Conservation (phyloP, 2,329 filamentous ascomycete species). For the Neoascochyta sp. region DNA sequence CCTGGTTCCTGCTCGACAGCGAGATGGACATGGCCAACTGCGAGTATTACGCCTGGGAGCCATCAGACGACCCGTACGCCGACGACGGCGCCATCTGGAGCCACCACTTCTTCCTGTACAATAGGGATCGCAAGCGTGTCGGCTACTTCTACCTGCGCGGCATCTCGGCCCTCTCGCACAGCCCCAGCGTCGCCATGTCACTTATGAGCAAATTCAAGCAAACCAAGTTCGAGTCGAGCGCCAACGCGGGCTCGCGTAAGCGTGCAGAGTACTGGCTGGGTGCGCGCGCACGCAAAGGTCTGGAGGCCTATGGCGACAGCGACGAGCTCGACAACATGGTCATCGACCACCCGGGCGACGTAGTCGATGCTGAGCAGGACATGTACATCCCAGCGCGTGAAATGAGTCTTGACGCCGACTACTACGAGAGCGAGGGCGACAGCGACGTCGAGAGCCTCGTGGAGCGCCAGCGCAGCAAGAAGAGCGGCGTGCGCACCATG, state of each 20-base stretch:
- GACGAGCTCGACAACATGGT: conserved; percentile 45
- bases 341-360: conserved; percentile 37
- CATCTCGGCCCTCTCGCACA: conserved; percentile 71
- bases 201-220: conserved; percentile 39
- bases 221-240: conserved; percentile 47
- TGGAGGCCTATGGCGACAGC: conserved; percentile 43
- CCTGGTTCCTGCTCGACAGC: conserved; percentile 90
- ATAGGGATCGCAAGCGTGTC: conserved; percentile 84
- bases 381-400: conserved; percentile 32
- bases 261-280: conserved; percentile 87
- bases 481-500: conserved; percentile 49
- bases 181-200: conserved; percentile 45
- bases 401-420: conserved; percentile 30
- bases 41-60: conserved; percentile 83
- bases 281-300: conserved; percentile 52
- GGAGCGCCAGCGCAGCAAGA: conserved; percentile 36
- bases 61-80: conserved; percentile 85
- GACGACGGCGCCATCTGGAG: conserved; percentile 95
- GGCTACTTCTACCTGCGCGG: conserved; percentile 90
- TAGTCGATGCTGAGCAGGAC: conserved; percentile 40
- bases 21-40: conserved; percentile 92
- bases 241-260: conserved; percentile 64
- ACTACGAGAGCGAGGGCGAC: conserved; percentile 30
- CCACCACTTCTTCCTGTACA: conserved; percentile 97
- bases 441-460: conserved; percentile 34